Evolutionary conservation across 164 flowering plant species (phyloP), one percentile per base, ranked within the genome.

Genomic region (Vitis amurensis): DNA sequence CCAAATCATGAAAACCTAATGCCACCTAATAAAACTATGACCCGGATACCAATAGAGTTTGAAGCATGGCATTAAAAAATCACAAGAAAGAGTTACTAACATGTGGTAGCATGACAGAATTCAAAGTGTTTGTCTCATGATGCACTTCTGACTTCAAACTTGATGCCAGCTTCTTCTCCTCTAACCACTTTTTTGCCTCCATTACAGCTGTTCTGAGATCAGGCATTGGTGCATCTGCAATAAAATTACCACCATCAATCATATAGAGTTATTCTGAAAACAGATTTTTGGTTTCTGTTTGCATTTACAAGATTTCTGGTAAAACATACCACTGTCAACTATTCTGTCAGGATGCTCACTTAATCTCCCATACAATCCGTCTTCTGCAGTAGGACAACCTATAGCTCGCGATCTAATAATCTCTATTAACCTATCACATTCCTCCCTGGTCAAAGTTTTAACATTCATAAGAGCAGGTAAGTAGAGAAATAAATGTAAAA

Each of bases 151-250:
- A 73, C 69, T 82, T 85, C 67, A 86, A 68, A 71, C 61, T 72
- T 61, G 87, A 81, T 62, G 80, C 86, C 14, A 60, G 74, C 76
- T 83, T 88, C 80, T 82, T 91, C 69, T 89, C 92, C 73, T 86
- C 78, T 11, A 91, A 66, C 97, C 97, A 91, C 72, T 81, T 89
- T 73, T 76, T 88, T 17, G 97, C 94, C 80, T 91, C 93, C 79
- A 78, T 79, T 53, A 88, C 77, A 74, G 92, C 91, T 67, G 83
- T 58, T 67, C 73, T 73, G 13, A 70, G 59, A 78, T 80, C 80
- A 61, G 78, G 71, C 15, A 64, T 60, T 52, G 59, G 72, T 57
- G 61, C 72, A 74, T 73, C 77, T 78, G 80, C 64, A 74, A 76
- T n/a, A 65, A 30, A 52, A 53, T 50, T 50, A 69, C 63, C 47